phyloP scores from a whole-genome alignment of 768 basidiomycete genomes.

The Thelephora ganbajun region DNA sequence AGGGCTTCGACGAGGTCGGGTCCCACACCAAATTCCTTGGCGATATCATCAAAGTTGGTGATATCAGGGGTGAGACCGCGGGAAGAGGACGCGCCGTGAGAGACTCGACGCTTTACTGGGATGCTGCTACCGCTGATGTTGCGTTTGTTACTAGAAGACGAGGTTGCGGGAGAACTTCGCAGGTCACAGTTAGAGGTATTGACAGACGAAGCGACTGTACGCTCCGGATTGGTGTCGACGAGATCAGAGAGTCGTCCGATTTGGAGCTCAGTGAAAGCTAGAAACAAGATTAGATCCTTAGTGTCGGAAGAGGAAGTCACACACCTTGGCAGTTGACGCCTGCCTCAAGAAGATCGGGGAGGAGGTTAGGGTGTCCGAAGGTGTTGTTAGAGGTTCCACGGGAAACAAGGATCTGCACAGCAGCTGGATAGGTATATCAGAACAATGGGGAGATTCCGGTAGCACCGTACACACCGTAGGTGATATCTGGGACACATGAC shows the following conservation, averaged over 20 bases:
- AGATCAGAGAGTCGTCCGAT: constrained; percentile 31
- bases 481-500: constrained; percentile 17
- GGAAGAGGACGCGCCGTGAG: no score
- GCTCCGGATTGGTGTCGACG: constrained; percentile 12
- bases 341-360: constrained; percentile 28
- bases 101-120: no score
- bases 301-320: constrained; percentile 3
- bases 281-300: constrained; percentile 1
- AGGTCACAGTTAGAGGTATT: constrained; percentile 1
- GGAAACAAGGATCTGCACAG: constrained; percentile 44
- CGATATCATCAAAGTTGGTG: constrained; percentile 29
- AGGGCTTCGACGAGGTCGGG: constrained; percentile 53
- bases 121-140: not conserved
- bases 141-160: not conserved
- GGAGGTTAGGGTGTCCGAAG: constrained; percentile 25
- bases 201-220: constrained; percentile 7
- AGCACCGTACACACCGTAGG: constrained; percentile 15
- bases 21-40: constrained; percentile 64
- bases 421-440: constrained; percentile 18
- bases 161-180: constrained; percentile 3
- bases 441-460: not conserved
- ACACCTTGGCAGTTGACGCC: constrained; percentile 47
- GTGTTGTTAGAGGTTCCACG: constrained; percentile 26
- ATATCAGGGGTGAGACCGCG: not conserved
- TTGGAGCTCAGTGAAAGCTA: constrained; percentile 57